Base-by-base conservation (phyloP, 176 grass and related monocot genomes). In the Carex cristatella region DNA sequence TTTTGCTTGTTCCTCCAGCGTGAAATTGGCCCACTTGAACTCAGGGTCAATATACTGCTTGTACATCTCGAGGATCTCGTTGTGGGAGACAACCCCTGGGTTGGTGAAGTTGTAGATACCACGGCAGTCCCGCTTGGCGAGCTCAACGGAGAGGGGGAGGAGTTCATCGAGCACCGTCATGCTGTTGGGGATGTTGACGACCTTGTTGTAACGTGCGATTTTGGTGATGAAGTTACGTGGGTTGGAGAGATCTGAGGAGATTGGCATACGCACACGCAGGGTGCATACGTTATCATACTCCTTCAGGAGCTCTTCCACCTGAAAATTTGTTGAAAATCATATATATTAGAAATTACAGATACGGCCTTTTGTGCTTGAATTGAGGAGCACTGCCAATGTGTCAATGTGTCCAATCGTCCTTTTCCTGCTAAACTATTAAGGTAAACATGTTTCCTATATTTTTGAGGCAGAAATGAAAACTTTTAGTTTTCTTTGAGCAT, bases 61-160 rank as follows among this genome's bases (percentile, higher is more conserved):
- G 69, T 93, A 91, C 89, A 95, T 89, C 83, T 93, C 91, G 35
- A 95, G 83, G 49, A 95, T 93, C 83, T 95, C 94, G 4, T 95
- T 95, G 75, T 93, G 94, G 81, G 87, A 89, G 60, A 95, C 81
- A 7, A 88, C 91, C 0, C 94, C 94, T 53, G 94, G 91, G 53
- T 95, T 95, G 28, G 91, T 93, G 87, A 95, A 95, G 81, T 95
- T 95, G 76, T 88, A 95, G 84, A 93, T 95, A 60, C 89, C 94
- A 56, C 87, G 74, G 57, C 86, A 76, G 79, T 91, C 89, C 46
- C 91, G 87, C 71, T 93, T 93, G 51, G 94, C 94, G 77, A 95
- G 92, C 83, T 95, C 91, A 33, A 95, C 69, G 40, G 94, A 93
- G 60, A 95, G 88, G 4, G 94, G 94, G 69, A 95, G 84, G 65